Evolutionary conservation across 2,329 filamentous ascomycete species (phyloP).

Genomic region (Diplodia intermedia): DNA sequence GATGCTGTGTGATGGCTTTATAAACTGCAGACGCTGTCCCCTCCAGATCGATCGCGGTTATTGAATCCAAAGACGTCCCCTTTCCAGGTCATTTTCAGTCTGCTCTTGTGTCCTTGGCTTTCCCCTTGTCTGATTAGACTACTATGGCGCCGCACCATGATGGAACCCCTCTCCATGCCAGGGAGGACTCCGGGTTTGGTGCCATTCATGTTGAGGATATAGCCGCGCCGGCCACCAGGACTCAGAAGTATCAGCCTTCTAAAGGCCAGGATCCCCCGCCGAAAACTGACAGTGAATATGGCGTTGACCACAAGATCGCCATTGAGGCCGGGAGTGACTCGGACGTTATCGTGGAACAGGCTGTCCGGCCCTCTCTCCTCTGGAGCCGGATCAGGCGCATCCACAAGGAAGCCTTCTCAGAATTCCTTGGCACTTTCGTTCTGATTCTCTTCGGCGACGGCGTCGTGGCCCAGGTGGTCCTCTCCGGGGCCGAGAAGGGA

Average conservation of each 20-base stretch:
- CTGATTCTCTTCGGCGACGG: slow-evolving; percentile 74
- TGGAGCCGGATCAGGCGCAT: slow-evolving; percentile 48
- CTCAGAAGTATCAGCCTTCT: slow-evolving; percentile 13
- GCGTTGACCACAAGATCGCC: slow-evolving; percentile 23
- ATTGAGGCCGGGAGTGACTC: slow-evolving; percentile 15
- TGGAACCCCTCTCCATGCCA: slow-evolving; percentile 6
- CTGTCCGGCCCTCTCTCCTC: slow-evolving; percentile 1
- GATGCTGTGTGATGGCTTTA: slow-evolving; percentile 10
- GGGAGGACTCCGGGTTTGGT: slow-evolving; percentile 19
- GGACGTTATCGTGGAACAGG: slow-evolving; percentile 15
- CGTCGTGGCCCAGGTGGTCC: slow-evolving; percentile 72
- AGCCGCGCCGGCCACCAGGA: slow-evolving; percentile 3
- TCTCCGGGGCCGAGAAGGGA: slow-evolving; percentile 48
- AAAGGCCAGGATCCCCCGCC: slow-evolving; percentile 8
- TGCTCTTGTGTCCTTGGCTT: not conserved
- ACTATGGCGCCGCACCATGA: slow-evolving; percentile 9
- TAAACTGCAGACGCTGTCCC: slow-evolving; percentile 4
- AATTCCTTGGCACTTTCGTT: slow-evolving; percentile 73
- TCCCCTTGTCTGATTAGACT: slow-evolving; percentile 3
- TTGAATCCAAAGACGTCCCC: not conserved
- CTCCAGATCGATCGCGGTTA: slow-evolving; percentile 18
- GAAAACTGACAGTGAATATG: slow-evolving; percentile 13
- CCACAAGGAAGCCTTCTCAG: slow-evolving; percentile 65
- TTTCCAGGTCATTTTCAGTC: not conserved
- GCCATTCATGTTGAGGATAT: slow-evolving; percentile 21